Evolutionary conservation across 2,329 filamentous ascomycete species (phyloP), one percentile per base, ranked within the genome.

Genomic region (Basipetospora chlamydospora): DNA sequence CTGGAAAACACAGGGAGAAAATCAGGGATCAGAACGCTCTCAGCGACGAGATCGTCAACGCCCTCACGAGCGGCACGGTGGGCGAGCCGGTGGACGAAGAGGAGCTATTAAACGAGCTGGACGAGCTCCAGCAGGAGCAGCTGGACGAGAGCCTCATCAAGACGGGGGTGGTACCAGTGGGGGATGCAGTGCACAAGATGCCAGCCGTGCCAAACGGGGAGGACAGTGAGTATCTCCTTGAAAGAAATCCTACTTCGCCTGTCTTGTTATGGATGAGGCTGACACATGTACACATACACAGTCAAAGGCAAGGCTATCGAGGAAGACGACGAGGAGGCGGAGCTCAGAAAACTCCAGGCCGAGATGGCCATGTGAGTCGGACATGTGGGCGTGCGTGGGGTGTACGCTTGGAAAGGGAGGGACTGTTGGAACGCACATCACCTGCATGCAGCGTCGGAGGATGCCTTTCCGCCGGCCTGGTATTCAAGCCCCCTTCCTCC

Each of bases 271-370:
- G 7, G 6, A 22, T 10, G 29, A 32, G 25, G 15, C 35, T 38
- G 17, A 38, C 29, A n/a, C 5, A 5, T 15, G n/a, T 13, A 16
- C n/a, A n/a, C n/a, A 16, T 22, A 11, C 21, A 41, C 41, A 71
- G 64, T 66, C 56, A 66, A 67, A 62, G 57, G 63, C 45, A 67
- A 73, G 46, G 60, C 62, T 42, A 55, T 53, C 46, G 77, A 81
- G 53, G 85, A 94, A 57, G 87, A 95, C 57, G 88, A 96, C 68
- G 90, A 96, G 54, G 88, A 96, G 58, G 88, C 80, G 50, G 88
- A 96, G 63, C 66, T 96, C 52, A 75, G 80, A 59, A 95, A 90
- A 62, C 60, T 98, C 47, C 86, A 93, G 56, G 87, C 85, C 25
- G 88, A 95, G 60, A 96, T 96, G 88, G 87, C 87, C 45, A 94